A percentile compares a stretch with the other conserved stretches of the same genome.
Evolutionary conservation across 805 yeast genomes (phyloP).

Genomic region (Lipomyces kockii): DNA sequence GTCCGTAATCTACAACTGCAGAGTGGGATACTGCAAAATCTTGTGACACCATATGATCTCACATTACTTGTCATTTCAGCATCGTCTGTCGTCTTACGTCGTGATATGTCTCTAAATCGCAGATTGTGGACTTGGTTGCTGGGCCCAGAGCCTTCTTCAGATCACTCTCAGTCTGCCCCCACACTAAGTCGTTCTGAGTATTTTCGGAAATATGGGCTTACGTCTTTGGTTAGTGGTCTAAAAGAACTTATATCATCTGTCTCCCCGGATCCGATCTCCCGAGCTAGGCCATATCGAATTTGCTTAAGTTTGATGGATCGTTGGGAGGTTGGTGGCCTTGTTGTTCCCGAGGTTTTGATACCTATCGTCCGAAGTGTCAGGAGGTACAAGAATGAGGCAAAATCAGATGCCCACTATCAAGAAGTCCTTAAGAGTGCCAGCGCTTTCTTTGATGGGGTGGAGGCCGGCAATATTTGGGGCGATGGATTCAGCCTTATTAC

Average conservation of each 20-base stretch:
- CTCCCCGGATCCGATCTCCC: conserved; percentile 44
- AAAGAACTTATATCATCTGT: conserved; percentile 50
- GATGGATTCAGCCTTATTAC: conserved; percentile 55
- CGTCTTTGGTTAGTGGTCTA: conserved; percentile 58
- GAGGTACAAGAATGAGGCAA: conserved; percentile 40
- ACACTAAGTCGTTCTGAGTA: conserved; percentile 28
- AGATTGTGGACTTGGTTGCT: conserved; percentile 92
- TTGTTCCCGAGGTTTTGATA: conserved; percentile 70
- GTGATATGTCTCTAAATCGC: conserved; percentile 93
- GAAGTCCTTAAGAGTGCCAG: conserved; percentile 64
- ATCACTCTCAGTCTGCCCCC: conserved; percentile 23
- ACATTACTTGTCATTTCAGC: conserved; percentile 64
- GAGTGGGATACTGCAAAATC: conserved; percentile 57
- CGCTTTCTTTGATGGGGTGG: conserved; percentile 83
- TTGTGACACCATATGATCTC: conserved; percentile 59
- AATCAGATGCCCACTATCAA: conserved; percentile 43
- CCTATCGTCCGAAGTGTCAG: conserved; percentile 64
- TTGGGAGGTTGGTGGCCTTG: conserved; percentile 87
- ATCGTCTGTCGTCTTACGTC: conserved; percentile 69
- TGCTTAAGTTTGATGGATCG: conserved; percentile 80
- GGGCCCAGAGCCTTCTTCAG: conserved; percentile 65
- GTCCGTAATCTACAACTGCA: conserved; percentile 68
- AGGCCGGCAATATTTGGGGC: conserved; percentile 78
- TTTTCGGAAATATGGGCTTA: conserved; percentile 48
- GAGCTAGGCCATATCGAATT: conserved; percentile 62